Percentiles rank a stretch among this genome's conserved stretches.
Conservation (phyloP, 306 rosid species). For the Pachyrhizus erosus region DNA sequence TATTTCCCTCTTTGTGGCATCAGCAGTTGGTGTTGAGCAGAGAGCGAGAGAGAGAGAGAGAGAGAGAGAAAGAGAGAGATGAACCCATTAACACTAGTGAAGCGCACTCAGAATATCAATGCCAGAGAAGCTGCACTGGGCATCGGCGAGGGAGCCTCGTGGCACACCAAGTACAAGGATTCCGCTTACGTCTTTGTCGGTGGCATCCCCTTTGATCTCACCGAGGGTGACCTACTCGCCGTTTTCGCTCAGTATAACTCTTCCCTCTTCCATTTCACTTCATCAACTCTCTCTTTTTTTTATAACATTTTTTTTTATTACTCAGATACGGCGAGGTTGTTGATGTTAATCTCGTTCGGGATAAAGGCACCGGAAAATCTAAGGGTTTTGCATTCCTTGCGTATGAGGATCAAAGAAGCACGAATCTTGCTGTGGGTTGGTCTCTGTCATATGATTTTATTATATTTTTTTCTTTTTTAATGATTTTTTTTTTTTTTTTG, state of each 20-base stretch:
- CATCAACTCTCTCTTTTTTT: background rate
- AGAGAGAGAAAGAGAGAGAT: constrained; percentile 41
- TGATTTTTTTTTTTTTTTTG: background rate
- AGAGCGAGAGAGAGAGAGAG: constrained; percentile 32
- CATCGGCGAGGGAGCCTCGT: constrained; percentile 80
- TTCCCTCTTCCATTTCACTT: background rate
- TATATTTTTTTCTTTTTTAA: background rate
- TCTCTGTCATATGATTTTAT: constrained; percentile 18
- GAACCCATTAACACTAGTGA: constrained; percentile 92
- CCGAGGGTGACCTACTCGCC: constrained; percentile 94
- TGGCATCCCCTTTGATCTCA: constrained; percentile 89
- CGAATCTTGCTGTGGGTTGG: constrained; percentile 89
- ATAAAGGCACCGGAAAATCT: constrained; percentile 88
- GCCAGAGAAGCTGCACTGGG: constrained; percentile 79
- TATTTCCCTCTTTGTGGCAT: background rate
- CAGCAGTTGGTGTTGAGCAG: background rate
- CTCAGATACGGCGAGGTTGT: constrained; percentile 88
- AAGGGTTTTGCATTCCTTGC: constrained; percentile 93
- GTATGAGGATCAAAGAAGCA: constrained; percentile 93
- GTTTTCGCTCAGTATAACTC: constrained; percentile 85
- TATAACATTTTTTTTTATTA: background rate
- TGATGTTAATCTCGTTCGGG: constrained; percentile 90
- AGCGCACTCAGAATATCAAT: constrained; percentile 82
- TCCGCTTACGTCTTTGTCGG: constrained; percentile 88
- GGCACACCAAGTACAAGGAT: constrained; percentile 89